Base-by-base conservation (phyloP, 1,139 yeast genomes). In the Pichia sp. region DNA sequence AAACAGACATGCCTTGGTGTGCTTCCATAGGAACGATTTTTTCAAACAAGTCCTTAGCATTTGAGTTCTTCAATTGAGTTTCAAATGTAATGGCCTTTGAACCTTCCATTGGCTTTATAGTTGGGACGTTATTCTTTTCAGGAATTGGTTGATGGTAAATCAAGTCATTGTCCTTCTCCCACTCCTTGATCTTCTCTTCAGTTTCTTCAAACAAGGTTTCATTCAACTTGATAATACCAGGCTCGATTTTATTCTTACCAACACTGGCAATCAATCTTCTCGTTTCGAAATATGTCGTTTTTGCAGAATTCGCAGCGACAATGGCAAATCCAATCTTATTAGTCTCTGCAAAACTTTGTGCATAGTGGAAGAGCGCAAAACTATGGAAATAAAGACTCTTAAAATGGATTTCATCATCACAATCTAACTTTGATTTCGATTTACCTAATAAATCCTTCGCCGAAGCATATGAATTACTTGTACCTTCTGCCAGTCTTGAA, bases 11-110 rank as follows among this genome's bases (percentile, higher is more conserved):
- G 58, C 87, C 81, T 62, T 91, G 96, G 62, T 90, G 96, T 32
- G 91, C 88, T 39, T 83, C 79, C 58, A 90, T 72, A 2, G 99
- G 98, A 9, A 93, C 83, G 22, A 93, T 87, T 54, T 84, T 85
- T 47, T 76, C 84, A 65, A 85, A 88, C 42, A 93, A 73, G 50
- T 79, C 84, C 34, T 66, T 67, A 45, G 73, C 72, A 24, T 71
- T 68, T 39, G 80, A 75, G 2, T 48, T 31, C 24, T 47, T 34
- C 53, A 80, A 81, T 49, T 79, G 78, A 30, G 79, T 81, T 49
- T 78, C 80, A 58, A 88, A 71, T 6, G 83, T 75, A 3, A 81
- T 73, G 0, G 83, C 71, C 59, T 86, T 87, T 2, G 87, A 83
- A 30, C 93, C 88, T 50, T 87, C 94, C 74, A 90, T 72, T 1